Conservation (phyloP, 2,329 filamentous ascomycete species). For the Zasmidium citrigriseum region DNA sequence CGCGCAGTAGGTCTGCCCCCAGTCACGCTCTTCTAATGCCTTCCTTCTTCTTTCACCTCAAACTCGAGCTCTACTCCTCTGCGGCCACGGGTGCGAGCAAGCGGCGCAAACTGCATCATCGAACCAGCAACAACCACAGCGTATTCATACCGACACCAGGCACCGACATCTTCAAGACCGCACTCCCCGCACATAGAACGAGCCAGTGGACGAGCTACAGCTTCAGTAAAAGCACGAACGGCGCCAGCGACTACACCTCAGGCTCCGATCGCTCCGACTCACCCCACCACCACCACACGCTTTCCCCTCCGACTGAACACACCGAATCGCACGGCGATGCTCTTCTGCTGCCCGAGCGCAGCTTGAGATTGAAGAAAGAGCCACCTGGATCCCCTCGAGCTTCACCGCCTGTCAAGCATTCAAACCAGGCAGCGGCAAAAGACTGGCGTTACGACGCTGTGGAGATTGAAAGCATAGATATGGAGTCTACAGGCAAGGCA, state of each 20-base stretch:
- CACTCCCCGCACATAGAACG: conserved; percentile 45
- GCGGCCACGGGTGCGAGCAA: conserved; percentile 20
- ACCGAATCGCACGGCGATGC: conserved; percentile 37
- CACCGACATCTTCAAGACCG: conserved; percentile 48
- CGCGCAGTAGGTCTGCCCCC: conserved; percentile 12
- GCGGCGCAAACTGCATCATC: conserved; percentile 11
- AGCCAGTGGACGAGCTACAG: conserved; percentile 37
- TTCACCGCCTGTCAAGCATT: conserved; percentile 36
- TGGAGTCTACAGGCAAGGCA: conserved; percentile 50
- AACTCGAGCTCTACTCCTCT: conserved; percentile 58
- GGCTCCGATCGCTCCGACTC: conserved; percentile 17
- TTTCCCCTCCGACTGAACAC: conserved; percentile 21
- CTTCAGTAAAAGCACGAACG: conserved; percentile 16
- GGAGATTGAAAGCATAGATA: conserved; percentile 78
- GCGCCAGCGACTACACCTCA: conserved; percentile 1
- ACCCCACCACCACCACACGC: conserved; percentile 6
- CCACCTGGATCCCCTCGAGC: conserved; percentile 35
- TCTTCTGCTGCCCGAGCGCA: conserved; percentile 36
- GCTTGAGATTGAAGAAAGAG: conserved; percentile 39
- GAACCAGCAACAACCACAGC: conserved; percentile 6
- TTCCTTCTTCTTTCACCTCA: conserved; percentile 66
- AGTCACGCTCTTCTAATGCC: conserved; percentile 45
- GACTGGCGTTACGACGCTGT: conserved; percentile 86
- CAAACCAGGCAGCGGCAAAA: conserved; percentile 52
- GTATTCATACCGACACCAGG: conserved; percentile 42